Evolutionary conservation across 2,329 filamentous ascomycete genomes (phyloP), one percentile per base, ranked within the genome.

Genomic region (Teratosphaeria gauchensis): DNA sequence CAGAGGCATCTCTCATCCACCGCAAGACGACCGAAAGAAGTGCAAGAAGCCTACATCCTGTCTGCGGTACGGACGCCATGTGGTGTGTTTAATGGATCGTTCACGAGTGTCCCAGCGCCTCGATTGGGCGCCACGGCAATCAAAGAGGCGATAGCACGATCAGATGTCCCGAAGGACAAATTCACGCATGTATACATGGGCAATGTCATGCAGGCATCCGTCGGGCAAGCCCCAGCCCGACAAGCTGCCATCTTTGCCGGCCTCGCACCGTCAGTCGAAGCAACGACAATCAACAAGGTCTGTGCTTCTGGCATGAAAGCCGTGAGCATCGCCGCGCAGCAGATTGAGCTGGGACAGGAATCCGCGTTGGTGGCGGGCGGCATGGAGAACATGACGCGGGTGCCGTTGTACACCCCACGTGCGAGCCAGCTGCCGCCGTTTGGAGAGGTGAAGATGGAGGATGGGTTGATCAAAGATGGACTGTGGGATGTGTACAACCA

Each of bases 151-250:
- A 76, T 99, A 57, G 83, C 87, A 66, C 95, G 94, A 75, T 95
- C 92, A 56, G 86, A 85, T 64, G 82, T 97, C 6, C 92, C 94
- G 1, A 74, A 84, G 56, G 84, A 87, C 35, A 88, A 88, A 71
- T 90, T 97, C 69, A 88, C 87, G 63, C 89, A 95, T 75, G 90
- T 97, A 16, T 97, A 97, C 78, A 95, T 97, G 89, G 94, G 94
- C 71, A 95, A 96, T 69, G 94, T 97, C 9, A 82, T 97, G 48
- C 87, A 91, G 73, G 92, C 82, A 52, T 83, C 83, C 19, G 82
- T 94, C 5, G 94, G 94, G 53, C 94, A 99, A 76, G 84, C 94
- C 0, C 94, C 94, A 1, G 92, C 94, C 24, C 85, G 94, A 54
- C 94, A 99, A 77, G 94, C 94, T 11, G 79, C 84, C 64, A 88